Base-by-base conservation (phyloP, 1,284 basidiomycete species). In the Ganoderma resinaceum region DNA sequence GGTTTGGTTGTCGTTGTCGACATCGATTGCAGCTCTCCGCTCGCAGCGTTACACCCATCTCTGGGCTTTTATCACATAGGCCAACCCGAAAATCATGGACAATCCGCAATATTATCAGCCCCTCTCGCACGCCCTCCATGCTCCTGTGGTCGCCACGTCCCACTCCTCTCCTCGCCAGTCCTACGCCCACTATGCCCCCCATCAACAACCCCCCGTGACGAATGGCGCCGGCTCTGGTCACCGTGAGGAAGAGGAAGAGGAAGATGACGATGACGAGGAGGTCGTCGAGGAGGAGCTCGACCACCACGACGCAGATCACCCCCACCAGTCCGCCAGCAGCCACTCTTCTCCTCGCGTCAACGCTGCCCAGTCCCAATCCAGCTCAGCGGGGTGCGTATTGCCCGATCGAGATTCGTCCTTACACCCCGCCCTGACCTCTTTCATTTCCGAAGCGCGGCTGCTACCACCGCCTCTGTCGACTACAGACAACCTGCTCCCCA, bases 41-140 rank as follows among this genome's bases (percentile, higher is more conserved):
- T 73, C 72, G 68, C 73, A 74, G 75, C 73, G 72, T 76, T 76
- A 75, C 75, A 74, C 76, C 74, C 71, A 74, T 72, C 77, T 70
- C 74, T 74, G 71, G 71, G 66, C 70, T 71, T 71, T 72, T 72
- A 71, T 70, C 72, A 73, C 60, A 69, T 70, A 72, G 69, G 70
- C 67, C 69, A 67, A 64, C 69, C 68, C 70, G 70, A 74, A 75
- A 76, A 76, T 74, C 70, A 92, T 91, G 90, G 90, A 91, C 80
- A 90, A 91, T 77, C 88, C 89, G 66, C 91, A 92, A 78, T 88
- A 91, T 76, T 93, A 93, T 81, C 91, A 92, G 72, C 89, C 91
- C 55, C 84, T 93, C 75, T 93, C 91, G 69, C 89, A 92, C 82
- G 92, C 91, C 61, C 83, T 93, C 61, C 82, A 91, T 77, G 90